Percentiles rank a stretch among this genome's conserved stretches.
Evolutionary conservation across 495 filamentous ascomycete genomes (phyloP).

Genomic region (Chaetomium tenue): DNA sequence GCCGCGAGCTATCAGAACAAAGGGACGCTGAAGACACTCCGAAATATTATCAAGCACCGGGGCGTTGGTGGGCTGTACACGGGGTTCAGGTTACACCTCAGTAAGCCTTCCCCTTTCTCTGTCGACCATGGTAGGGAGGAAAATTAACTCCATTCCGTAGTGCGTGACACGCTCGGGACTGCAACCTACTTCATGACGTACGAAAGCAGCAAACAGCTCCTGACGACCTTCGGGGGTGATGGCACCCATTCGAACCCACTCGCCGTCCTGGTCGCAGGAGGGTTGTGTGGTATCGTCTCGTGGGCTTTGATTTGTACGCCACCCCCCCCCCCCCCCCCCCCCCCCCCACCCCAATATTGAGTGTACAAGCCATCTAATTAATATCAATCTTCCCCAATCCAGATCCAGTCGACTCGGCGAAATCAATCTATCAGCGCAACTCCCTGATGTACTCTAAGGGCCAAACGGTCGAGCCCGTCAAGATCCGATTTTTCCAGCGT

Average conservation of each 20-base stretch:
- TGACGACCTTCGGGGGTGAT: slow-evolving; percentile 68
- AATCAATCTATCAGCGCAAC: slow-evolving; percentile 79
- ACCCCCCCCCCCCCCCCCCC: too few species aligned
- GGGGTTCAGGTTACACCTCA: slow-evolving; percentile 77
- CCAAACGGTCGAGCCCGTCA: slow-evolving; percentile 57
- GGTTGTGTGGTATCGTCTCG: slow-evolving; percentile 74
- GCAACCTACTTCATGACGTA: slow-evolving; percentile 91
- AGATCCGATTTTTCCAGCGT: slow-evolving; percentile 68
- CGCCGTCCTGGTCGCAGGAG: slow-evolving; percentile 71
- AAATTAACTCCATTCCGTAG: slow-evolving; percentile 28
- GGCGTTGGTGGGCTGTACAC: slow-evolving; percentile 81
- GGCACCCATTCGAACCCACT: slow-evolving; percentile 66
- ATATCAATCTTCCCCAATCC: neutral
- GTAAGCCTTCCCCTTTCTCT: slow-evolving; percentile 45
- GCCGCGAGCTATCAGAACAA: slow-evolving; percentile 72
- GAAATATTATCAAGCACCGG: slow-evolving; percentile 73
- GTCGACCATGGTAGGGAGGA: neutral
- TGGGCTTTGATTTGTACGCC: slow-evolving; percentile 70
- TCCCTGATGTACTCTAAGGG: slow-evolving; percentile 64
- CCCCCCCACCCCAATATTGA: neutral
- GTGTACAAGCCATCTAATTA: too few species aligned
- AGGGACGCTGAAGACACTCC: slow-evolving; percentile 75
- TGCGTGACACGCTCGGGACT: slow-evolving; percentile 86
- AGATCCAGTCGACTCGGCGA: slow-evolving; percentile 80
- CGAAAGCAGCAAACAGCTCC: slow-evolving; percentile 82